phyloP scores from a whole-genome alignment of 768 basidiomycete genomes.

The Astraeus odoratus region DNA sequence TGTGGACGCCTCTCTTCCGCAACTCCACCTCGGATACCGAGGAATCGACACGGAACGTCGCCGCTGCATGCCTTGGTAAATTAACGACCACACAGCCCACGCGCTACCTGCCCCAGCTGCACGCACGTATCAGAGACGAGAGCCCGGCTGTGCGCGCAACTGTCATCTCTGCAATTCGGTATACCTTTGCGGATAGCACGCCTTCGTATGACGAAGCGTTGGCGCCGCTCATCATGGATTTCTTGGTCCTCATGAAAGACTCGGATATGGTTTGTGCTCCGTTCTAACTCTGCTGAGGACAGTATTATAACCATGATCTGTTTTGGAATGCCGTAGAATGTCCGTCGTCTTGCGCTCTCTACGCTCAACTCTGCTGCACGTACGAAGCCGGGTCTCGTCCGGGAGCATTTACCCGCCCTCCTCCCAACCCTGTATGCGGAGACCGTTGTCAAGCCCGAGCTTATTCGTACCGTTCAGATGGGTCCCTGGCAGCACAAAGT shows the following conservation, averaged over 20 bases:
- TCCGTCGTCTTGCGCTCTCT: slow-evolving; percentile 84
- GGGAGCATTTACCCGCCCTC: slow-evolving; percentile 71
- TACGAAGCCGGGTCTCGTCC: slow-evolving; percentile 87
- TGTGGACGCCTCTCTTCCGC: slow-evolving; percentile 91
- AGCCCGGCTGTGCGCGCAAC: slow-evolving; percentile 75
- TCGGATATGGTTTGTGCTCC: slow-evolving; percentile 74
- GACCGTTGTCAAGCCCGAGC: slow-evolving; percentile 68
- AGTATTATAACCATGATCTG: not conserved
- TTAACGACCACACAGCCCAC: slow-evolving; percentile 88
- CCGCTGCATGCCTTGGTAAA: slow-evolving; percentile 94
- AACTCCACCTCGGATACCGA: slow-evolving; percentile 79
- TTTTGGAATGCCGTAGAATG: slow-evolving; percentile 47
- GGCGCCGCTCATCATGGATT: slow-evolving; percentile 82
- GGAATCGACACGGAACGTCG: slow-evolving; percentile 89
- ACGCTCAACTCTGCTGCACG: slow-evolving; percentile 92
- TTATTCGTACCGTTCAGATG: slow-evolving; percentile 92
- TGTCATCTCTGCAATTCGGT: slow-evolving; percentile 87
- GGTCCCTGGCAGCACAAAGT: slow-evolving; percentile 96
- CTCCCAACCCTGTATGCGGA: slow-evolving; percentile 83
- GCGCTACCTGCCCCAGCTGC: slow-evolving; percentile 87
- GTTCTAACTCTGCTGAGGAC: not conserved
- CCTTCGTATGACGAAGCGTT: slow-evolving; percentile 86
- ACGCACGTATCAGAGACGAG: slow-evolving; percentile 66
- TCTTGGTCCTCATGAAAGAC: slow-evolving; percentile 88
- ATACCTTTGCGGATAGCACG: slow-evolving; percentile 82